Evolutionary conservation across 2,329 filamentous ascomycete genomes (phyloP).

Genomic region (Thielaviopsis punctulata): DNA sequence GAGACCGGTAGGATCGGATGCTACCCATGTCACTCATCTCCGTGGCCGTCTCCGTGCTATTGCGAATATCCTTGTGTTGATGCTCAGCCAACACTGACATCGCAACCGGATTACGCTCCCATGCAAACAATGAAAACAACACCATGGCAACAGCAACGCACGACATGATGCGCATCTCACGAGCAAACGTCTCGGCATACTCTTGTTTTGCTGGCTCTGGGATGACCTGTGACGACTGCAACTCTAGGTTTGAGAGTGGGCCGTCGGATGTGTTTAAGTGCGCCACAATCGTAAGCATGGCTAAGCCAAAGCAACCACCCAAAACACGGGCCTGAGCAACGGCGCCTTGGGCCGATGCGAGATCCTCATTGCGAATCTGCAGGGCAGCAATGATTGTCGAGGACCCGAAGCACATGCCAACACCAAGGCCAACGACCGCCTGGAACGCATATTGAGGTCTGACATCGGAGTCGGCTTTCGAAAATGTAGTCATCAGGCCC

Average conservation of each 20-base stretch:
- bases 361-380: constrained; percentile 28
- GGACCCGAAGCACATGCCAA: constrained; percentile 39
- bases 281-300: constrained; percentile 41
- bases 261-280: constrained; percentile 26
- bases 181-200: constrained; percentile 29
- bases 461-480: constrained; percentile 18
- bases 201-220: constrained; percentile 21
- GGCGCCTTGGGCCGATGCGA: constrained; percentile 41
- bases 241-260: constrained; percentile 21
- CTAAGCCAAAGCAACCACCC: constrained; percentile 41
- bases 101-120: constrained; percentile 25
- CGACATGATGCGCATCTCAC: constrained; percentile 30
- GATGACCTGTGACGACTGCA: constrained; percentile 26
- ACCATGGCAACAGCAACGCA: constrained; percentile 27
- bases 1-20: constrained; percentile 8
- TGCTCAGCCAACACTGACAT: constrained; percentile 19
- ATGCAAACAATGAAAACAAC: constrained; percentile 25
- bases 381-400: constrained; percentile 41
- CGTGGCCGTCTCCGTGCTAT: constrained; percentile 23
- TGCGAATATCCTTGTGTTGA: constrained; percentile 18
- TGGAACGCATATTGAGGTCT: constrained; percentile 36
- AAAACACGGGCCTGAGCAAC: constrained; percentile 42
- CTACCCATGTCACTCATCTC: constrained; percentile 20
- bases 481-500: constrained; percentile 30
- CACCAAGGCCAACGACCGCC: constrained; percentile 38